Percentiles rank a stretch among this genome's conserved stretches.
These are phyloP conservation scores for Pholiota conissans DNA, from an alignment of 768 basidiomycete genomes.

Conservation along the genomic window DNA sequence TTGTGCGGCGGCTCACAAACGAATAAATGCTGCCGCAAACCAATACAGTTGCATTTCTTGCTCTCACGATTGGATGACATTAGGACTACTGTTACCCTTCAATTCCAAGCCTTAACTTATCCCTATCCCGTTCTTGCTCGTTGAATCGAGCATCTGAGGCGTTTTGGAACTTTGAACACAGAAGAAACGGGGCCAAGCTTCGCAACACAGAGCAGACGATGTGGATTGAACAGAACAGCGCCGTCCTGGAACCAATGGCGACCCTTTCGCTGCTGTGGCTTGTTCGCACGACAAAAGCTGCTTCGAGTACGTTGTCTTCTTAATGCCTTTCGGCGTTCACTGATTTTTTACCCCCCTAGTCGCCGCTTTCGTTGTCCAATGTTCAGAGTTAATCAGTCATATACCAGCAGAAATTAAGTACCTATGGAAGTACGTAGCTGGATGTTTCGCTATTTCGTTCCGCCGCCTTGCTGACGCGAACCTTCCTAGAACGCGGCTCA, in stretches of 20 bases:
- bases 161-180: background rate
- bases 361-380: slow-evolving; percentile 9
- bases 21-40: too few species aligned
- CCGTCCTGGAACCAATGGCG: too few species aligned
- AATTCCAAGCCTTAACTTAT: too few species aligned
- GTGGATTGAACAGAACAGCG: too few species aligned
- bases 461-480: too few species aligned
- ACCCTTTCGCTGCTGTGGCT: background rate
- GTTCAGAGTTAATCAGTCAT: slow-evolving; percentile 8
- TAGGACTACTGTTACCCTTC: too few species aligned
- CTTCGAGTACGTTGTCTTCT: background rate
- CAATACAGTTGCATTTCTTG: too few species aligned
- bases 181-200: too few species aligned
- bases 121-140: background rate
- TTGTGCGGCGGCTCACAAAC: too few species aligned
- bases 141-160: too few species aligned
- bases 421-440: slow-evolving; percentile 9
- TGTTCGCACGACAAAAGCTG: background rate
- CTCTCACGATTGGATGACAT: too few species aligned
- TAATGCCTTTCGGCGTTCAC: background rate
- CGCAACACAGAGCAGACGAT: too few species aligned
- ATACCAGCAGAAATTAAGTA: slow-evolving; percentile 13
- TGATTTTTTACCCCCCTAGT: background rate
- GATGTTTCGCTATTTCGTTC: background rate
- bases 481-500: slow-evolving; percentile 6